phyloP scores from a whole-genome alignment of 1,284 basidiomycete genomes.

The Hymenochaete sp. region DNA sequence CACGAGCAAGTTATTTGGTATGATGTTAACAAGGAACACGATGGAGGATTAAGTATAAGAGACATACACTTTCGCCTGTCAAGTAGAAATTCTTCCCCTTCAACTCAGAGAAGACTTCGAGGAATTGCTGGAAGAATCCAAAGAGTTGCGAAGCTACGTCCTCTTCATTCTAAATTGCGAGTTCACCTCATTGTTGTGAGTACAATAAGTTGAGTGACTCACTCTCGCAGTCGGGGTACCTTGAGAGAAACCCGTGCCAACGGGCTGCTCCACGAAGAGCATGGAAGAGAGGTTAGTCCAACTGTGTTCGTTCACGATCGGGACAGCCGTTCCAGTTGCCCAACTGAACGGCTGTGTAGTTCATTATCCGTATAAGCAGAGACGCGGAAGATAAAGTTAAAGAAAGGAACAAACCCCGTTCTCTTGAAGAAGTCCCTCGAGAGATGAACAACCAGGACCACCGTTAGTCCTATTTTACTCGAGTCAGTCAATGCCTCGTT shows the following conservation, averaged over 20 bases:
- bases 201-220: neutral
- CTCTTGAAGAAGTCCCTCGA: slow-evolving; percentile 74
- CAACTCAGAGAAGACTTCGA: slow-evolving; percentile 61
- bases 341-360: slow-evolving; percentile 53
- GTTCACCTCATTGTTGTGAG: neutral
- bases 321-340: slow-evolving; percentile 54
- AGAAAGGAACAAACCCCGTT: slow-evolving; percentile 52
- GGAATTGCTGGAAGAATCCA: slow-evolving; percentile 59
- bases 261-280: slow-evolving; percentile 79
- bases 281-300: slow-evolving; percentile 78
- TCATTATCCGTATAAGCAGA: slow-evolving; percentile 15
- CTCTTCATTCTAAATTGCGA: slow-evolving; percentile 45
- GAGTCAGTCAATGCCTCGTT: slow-evolving; percentile 1
- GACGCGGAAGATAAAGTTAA: neutral
- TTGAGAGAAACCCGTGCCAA: slow-evolving; percentile 74
- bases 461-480: slow-evolving; percentile 35
- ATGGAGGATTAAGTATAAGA: slow-evolving; percentile 1
- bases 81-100: slow-evolving; percentile 63
- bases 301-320: slow-evolving; percentile 61
- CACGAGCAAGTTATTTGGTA: no score
- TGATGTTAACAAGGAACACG: neutral
- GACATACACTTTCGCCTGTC: slow-evolving; percentile 61
- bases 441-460: slow-evolving; percentile 57
- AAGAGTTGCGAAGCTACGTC: slow-evolving; percentile 45
- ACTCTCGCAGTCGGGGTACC: slow-evolving; percentile 60